These are phyloP conservation scores for Trapa bicornis DNA, from an alignment of 345 rosid species.

Conservation along the genomic window DNA sequence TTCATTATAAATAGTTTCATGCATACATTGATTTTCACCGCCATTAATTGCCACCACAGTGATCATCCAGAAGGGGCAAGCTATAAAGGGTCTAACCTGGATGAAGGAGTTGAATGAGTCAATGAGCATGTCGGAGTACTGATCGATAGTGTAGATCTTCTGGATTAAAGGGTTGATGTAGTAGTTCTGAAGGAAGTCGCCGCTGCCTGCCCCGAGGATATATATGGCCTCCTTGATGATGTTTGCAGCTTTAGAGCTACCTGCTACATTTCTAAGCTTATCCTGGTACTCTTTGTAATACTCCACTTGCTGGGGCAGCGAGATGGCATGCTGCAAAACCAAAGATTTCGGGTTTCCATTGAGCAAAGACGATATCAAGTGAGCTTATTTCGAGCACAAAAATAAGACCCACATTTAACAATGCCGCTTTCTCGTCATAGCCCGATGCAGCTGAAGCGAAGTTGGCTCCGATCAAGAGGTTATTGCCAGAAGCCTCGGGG, in stretches of 20 bases:
- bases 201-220: slow-evolving; percentile 67
- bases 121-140: slow-evolving; percentile 52
- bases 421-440: slow-evolving; percentile 64
- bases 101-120: slow-evolving; percentile 40
- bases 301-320: slow-evolving; percentile 59
- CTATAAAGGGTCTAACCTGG: slow-evolving; percentile 26
- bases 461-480: slow-evolving; percentile 86
- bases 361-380: neutral
- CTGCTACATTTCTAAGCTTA: slow-evolving; percentile 56
- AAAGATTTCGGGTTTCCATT: neutral
- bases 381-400: neutral
- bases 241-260: slow-evolving; percentile 38
- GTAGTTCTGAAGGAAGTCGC: slow-evolving; percentile 84
- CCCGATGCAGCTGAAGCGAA: slow-evolving; percentile 96
- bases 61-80: neutral
- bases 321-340: slow-evolving; percentile 60
- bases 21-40: neutral
- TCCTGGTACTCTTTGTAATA: slow-evolving; percentile 69
- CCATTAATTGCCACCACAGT: neutral
- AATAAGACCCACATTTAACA: slow-evolving; percentile 28
- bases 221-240: slow-evolving; percentile 54
- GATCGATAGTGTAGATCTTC: slow-evolving; percentile 49
- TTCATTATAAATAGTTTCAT: neutral
- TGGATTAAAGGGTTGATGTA: slow-evolving; percentile 61
- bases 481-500: slow-evolving; percentile 77